Evolutionary conservation across 2,329 filamentous ascomycete genomes (phyloP).

Genomic region (Aspergillus quadrilineatus): DNA sequence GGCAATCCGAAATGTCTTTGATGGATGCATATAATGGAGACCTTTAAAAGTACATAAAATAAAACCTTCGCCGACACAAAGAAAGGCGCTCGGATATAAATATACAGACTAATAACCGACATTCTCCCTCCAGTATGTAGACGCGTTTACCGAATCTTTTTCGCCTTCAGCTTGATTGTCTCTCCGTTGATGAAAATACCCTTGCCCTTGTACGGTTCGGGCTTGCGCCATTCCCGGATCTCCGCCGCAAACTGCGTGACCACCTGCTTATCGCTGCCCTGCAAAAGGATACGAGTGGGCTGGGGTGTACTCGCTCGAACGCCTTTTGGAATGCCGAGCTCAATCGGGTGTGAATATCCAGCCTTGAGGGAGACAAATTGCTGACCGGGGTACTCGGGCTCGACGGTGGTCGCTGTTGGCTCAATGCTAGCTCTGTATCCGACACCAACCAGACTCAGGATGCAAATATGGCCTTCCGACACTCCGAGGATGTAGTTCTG

Average conservation of each 20-base stretch:
- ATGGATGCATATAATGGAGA: constrained; percentile 17
- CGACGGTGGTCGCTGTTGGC: constrained; percentile 65
- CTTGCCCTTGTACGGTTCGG: constrained; percentile 99
- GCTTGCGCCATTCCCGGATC: constrained; percentile 83
- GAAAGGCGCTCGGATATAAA: constrained; percentile 27
- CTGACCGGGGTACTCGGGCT: constrained; percentile 72
- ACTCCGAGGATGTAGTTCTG: constrained; percentile 91
- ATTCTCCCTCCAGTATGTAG: constrained; percentile 27
- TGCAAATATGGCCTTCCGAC: constrained; percentile 91
- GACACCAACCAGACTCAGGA: constrained; percentile 89
- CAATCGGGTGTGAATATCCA: constrained; percentile 93
- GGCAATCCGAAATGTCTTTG: constrained; percentile 14
- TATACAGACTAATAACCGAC: constrained; percentile 28
- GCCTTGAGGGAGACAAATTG: constrained; percentile 92
- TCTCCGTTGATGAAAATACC: constrained; percentile 97
- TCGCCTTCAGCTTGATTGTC: constrained; percentile 96
- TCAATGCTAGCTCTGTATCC: constrained; percentile 92
- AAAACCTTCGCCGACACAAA: constrained; percentile 30
- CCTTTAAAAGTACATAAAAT: constrained; percentile 35
- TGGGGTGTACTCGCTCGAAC: constrained; percentile 85
- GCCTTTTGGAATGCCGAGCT: constrained; percentile 77
- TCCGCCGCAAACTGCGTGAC: constrained; percentile 89
- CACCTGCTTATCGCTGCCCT: constrained; percentile 81
- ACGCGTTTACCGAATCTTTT: constrained; percentile 79
- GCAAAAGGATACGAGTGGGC: constrained; percentile 85